phyloP scores from a whole-genome alignment of 768 basidiomycete species.

The Termitomyces heimii region DNA sequence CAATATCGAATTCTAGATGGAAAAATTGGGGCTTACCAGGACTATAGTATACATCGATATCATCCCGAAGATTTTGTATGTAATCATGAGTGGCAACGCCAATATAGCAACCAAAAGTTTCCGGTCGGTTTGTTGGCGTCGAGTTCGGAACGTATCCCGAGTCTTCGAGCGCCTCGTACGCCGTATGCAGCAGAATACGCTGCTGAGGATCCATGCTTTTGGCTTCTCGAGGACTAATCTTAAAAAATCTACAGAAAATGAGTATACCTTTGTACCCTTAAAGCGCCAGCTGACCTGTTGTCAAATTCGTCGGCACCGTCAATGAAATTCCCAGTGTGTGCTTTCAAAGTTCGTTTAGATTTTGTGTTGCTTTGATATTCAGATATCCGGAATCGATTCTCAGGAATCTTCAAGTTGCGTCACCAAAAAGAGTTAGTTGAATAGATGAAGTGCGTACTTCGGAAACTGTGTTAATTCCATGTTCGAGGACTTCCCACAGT shows the following conservation, averaged over 20 bases:
- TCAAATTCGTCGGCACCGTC: conserved; percentile 55
- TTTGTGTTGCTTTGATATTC: conserved; percentile 26
- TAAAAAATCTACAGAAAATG: conserved; percentile 45
- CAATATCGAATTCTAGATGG: not conserved
- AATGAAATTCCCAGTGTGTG: conserved; percentile 61
- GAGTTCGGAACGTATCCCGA: conserved; percentile 64
- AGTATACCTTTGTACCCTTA: not conserved
- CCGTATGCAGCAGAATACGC: conserved; percentile 58
- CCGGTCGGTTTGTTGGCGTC: conserved; percentile 44
- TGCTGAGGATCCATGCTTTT: conserved; percentile 76
- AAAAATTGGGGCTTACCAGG: conserved; percentile 38
- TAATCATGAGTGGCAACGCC: conserved; percentile 73
- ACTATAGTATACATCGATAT: conserved; percentile 66
- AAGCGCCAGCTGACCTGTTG: conserved; percentile 30
- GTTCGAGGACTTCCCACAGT: conserved; percentile 56
- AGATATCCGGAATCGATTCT: conserved; percentile 44
- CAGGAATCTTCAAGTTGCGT: conserved; percentile 47
- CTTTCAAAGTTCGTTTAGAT: conserved; percentile 39
- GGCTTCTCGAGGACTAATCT: conserved; percentile 69
- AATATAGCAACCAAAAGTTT: conserved; percentile 58
- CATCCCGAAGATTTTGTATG: conserved; percentile 51
- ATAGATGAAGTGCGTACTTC: conserved; percentile 33
- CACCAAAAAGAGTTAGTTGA: not conserved
- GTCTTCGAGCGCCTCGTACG: conserved; percentile 63
- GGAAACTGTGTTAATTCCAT: conserved; percentile 49